phyloP scores from a whole-genome alignment of 306 rosid genomes.

The Albizia julibrissin region DNA sequence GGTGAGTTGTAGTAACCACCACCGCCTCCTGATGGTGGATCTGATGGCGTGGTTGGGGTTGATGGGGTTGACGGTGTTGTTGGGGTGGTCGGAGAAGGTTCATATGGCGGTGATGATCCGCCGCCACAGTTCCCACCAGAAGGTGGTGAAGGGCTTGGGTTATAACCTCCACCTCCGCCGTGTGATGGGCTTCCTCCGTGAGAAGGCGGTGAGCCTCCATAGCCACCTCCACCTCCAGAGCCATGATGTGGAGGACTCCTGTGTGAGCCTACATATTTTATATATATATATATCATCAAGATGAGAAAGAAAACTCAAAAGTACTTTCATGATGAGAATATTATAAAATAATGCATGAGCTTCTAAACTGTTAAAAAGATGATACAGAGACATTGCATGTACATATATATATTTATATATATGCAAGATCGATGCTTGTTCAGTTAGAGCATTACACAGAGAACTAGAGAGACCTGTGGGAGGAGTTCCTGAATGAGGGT shows the following conservation, averaged over 20 bases:
- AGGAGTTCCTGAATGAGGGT: conserved; percentile 53
- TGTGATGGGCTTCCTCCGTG: conserved; percentile 49
- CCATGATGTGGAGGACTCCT: conserved; percentile 43
- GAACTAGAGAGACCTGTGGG: conserved; percentile 53
- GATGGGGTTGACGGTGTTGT: conserved; percentile 41
- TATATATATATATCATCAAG: background rate
- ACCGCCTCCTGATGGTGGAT: conserved; percentile 52
- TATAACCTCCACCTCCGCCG: conserved; percentile 44
- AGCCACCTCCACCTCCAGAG: conserved; percentile 17
- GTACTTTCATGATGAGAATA: too few species aligned
- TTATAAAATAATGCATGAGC: background rate
- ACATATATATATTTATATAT: background rate
- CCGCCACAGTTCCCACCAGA: conserved; percentile 27
- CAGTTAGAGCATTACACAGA: conserved; percentile 41
- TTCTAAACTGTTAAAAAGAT: background rate
- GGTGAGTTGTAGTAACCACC: background rate
- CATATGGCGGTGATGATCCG: conserved; percentile 30
- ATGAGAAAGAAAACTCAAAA: background rate
- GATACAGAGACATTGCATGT: background rate
- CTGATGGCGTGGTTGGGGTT: conserved; percentile 26
- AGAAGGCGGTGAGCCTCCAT: conserved; percentile 43
- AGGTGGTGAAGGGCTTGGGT: conserved; percentile 60
- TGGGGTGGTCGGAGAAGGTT: conserved; percentile 35
- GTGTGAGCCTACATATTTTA: conserved; percentile 39
- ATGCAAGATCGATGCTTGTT: background rate